Conservation (phyloP, 768 basidiomycete species). For the Inosperma sp. region DNA sequence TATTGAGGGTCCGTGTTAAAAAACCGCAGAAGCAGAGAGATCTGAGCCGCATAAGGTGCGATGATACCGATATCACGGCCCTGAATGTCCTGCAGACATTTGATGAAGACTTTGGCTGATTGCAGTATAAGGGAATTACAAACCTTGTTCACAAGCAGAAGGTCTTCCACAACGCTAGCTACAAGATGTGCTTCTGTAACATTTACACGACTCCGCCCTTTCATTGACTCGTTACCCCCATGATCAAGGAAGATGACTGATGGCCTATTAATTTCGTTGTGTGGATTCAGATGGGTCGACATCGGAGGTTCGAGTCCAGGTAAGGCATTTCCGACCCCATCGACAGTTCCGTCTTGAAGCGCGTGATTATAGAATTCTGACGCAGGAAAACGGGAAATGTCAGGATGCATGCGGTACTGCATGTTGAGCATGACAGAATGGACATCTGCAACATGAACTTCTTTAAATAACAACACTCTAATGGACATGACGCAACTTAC, state of each 20-base stretch:
- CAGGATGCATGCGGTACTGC: slow-evolving; percentile 97
- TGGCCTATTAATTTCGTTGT: slow-evolving; percentile 31
- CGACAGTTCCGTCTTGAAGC: slow-evolving; percentile 73
- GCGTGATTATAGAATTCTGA: slow-evolving; percentile 72
- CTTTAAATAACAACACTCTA: background rate
- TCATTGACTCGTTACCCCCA: slow-evolving; percentile 56
- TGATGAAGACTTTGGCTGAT: background rate
- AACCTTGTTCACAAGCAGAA: slow-evolving; percentile 71
- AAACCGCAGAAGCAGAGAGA: slow-evolving; percentile 64
- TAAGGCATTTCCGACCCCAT: slow-evolving; percentile 42
- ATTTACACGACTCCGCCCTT: slow-evolving; percentile 74
- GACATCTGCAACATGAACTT: slow-evolving; percentile 47
- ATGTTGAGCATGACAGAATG: slow-evolving; percentile 88
- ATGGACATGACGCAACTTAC: slow-evolving; percentile 41
- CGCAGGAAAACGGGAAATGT: slow-evolving; percentile 83
- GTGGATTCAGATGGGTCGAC: slow-evolving; percentile 46
- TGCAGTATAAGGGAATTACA: slow-evolving; percentile 19
- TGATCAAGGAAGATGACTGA: slow-evolving; percentile 85
- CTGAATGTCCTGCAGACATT: slow-evolving; percentile 42
- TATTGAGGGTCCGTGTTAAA: slow-evolving; percentile 54
- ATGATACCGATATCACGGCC: slow-evolving; percentile 88
- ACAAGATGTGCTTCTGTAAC: slow-evolving; percentile 74
- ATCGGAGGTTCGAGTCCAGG: slow-evolving; percentile 56
- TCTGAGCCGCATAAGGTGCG: slow-evolving; percentile 87
- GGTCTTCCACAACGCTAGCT: slow-evolving; percentile 75